phyloP scores from a whole-genome alignment of 371 early-diverging fungal species.

The Astathelohania contejeani region DNA sequence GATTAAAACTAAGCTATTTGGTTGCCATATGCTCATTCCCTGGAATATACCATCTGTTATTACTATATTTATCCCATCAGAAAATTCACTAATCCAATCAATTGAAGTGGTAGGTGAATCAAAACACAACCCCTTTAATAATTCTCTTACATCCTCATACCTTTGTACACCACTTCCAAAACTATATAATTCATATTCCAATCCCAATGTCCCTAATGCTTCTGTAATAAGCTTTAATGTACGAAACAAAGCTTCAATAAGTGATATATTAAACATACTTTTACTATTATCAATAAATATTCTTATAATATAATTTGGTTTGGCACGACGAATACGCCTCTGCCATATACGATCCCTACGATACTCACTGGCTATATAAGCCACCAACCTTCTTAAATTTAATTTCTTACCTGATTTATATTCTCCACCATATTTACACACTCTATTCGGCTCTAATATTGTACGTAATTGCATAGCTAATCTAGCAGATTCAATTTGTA shows the following conservation, averaged over 20 bases:
- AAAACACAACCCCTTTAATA: not conserved
- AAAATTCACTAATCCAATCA: conserved; percentile 31
- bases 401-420: conserved; percentile 94
- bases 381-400: conserved; percentile 95
- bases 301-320: conserved; percentile 88
- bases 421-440: conserved; percentile 86
- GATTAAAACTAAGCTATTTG: conserved; percentile 34
- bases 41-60: conserved; percentile 46
- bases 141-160: not conserved
- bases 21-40: conserved; percentile 7
- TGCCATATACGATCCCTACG: conserved; percentile 99
- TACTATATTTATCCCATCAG: conserved; percentile 41
- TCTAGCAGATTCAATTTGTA: conserved; percentile 11
- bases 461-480: conserved; percentile 63
- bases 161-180: not conserved
- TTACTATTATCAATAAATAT: conserved; percentile 92
- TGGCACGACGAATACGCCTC: conserved; percentile 82
- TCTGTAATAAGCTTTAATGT: conserved; percentile 19
- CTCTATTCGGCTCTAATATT: conserved; percentile 83
- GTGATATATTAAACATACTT: conserved; percentile 60
- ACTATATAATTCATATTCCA: conserved; percentile 31
- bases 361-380: conserved; percentile 91
- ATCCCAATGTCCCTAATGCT: conserved; percentile 34
- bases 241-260: conserved; percentile 28
- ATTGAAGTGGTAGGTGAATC: not conserved